phyloP scores from a whole-genome alignment of 495 filamentous ascomycete species.

The Penicillium cosmopolitanum region DNA sequence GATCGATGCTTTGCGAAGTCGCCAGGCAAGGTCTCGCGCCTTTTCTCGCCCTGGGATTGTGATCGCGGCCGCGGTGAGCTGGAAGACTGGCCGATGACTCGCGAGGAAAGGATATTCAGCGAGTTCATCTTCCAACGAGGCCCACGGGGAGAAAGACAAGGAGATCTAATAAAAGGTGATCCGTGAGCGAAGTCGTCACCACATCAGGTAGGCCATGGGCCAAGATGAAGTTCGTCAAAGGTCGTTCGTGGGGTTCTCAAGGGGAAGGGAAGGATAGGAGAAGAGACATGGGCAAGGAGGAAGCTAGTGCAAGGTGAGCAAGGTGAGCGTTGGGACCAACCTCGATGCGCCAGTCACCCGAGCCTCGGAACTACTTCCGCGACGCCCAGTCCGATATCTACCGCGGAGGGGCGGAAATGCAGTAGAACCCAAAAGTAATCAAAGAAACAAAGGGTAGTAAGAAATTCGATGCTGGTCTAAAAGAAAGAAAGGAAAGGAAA shows the following conservation, averaged over 20 bases:
- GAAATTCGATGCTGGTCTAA: background rate
- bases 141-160: constrained; percentile 44
- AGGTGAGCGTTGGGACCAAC: constrained; percentile 28
- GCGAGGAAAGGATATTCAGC: constrained; percentile 88
- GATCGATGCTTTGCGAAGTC: constrained; percentile 54
- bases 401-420: constrained; percentile 4
- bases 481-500: constrained; percentile 3
- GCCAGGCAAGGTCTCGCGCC: constrained; percentile 44
- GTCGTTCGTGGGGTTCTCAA: constrained; percentile 12
- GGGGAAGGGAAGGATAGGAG: constrained; percentile 10
- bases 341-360: constrained; percentile 53
- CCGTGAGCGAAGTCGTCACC: constrained; percentile 34
- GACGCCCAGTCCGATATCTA: constrained; percentile 25
- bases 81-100: constrained; percentile 70
- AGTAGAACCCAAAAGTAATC: constrained; percentile 7
- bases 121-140: constrained; percentile 87
- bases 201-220: constrained; percentile 23
- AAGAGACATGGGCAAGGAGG: background rate
- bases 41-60: constrained; percentile 63
- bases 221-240: constrained; percentile 10
- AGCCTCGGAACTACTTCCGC: constrained; percentile 40
- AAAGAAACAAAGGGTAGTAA: background rate
- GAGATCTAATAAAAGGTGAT: constrained; percentile 34
- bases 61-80: constrained; percentile 61
- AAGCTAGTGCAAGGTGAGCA: constrained; percentile 19